Percentiles rank a stretch among this genome's conserved stretches.
These are phyloP conservation scores for Lepidopterella palustris DNA, from an alignment of 495 filamentous ascomycete genomes.

Conservation along the genomic window DNA sequence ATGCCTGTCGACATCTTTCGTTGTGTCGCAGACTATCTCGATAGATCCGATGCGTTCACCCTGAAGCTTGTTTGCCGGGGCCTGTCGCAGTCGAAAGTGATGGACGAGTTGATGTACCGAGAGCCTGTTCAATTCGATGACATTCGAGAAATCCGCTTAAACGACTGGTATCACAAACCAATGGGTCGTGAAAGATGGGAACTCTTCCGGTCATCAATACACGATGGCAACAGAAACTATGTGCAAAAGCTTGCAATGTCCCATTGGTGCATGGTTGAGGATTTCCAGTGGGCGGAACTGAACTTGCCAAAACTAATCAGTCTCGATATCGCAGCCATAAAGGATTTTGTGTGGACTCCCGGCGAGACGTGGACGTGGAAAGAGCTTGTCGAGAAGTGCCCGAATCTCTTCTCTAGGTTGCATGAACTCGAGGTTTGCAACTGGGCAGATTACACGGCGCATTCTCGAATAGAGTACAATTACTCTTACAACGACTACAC, in stretches of 20 bases:
- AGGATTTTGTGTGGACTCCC: conserved; percentile 26
- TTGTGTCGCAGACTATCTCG: conserved; percentile 20
- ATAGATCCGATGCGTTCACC: conserved; percentile 12
- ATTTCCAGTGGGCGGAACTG: conserved; percentile 22
- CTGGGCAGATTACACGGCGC: conserved; percentile 23
- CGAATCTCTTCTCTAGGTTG: conserved; percentile 16
- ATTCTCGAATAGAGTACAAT: conserved; percentile 20
- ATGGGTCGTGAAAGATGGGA: conserved; percentile 13
- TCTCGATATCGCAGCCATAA: conserved; percentile 20
- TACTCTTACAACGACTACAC: conserved; percentile 24
- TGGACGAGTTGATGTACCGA: conserved; percentile 16
- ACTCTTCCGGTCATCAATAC: conserved; percentile 12
- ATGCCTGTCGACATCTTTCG: conserved; percentile 25
- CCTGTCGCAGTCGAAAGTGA: conserved; percentile 9
- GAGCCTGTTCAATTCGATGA: conserved; percentile 21
- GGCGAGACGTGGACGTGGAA: conserved; percentile 27
- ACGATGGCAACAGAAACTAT: conserved; percentile 16
- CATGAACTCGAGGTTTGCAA: conserved; percentile 24
- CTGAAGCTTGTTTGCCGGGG: conserved; percentile 21
- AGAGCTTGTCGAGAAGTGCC: conserved; percentile 13
- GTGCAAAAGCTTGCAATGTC: conserved; percentile 23
- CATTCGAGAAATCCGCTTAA: conserved; percentile 10
- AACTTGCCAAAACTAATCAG: conserved; percentile 15
- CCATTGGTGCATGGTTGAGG: conserved; percentile 16
- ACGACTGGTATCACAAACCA: conserved; percentile 18